Evolutionary conservation across 2,329 filamentous ascomycete species (phyloP).

Genomic region (Pestalotiopsis sp.): DNA sequence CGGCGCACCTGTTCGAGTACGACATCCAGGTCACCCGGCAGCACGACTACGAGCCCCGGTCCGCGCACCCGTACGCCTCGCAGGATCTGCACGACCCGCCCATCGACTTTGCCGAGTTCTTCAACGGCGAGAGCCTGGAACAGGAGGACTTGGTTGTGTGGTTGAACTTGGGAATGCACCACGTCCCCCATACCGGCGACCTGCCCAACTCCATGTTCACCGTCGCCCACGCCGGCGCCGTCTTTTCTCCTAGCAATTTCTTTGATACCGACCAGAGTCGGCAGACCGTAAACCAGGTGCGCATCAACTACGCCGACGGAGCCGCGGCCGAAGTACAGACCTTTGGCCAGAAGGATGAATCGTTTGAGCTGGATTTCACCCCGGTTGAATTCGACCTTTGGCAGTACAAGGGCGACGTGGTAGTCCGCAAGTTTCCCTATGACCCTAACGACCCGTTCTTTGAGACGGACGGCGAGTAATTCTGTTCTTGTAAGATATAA

Average conservation of each 20-base stretch:
- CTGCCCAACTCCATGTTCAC: slow-evolving; percentile 31
- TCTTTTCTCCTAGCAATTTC: slow-evolving; percentile 40
- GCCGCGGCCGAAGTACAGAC: not conserved
- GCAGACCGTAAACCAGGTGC: slow-evolving; percentile 2
- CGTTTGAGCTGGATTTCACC: not conserved
- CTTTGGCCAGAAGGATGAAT: not conserved
- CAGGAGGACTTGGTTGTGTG: slow-evolving; percentile 45
- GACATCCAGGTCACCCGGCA: slow-evolving; percentile 42
- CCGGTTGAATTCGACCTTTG: not conserved
- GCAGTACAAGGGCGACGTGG: slow-evolving; percentile 1
- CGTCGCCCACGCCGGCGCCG: slow-evolving; percentile 27
- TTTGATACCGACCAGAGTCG: not conserved
- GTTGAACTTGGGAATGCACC: slow-evolving; percentile 54
- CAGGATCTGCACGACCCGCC: slow-evolving; percentile 33
- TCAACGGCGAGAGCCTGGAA: slow-evolving; percentile 43
- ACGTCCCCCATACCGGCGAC: slow-evolving; percentile 43
- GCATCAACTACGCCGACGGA: not conserved
- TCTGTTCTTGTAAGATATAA: slow-evolving; percentile 29
- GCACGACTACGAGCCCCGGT: slow-evolving; percentile 44
- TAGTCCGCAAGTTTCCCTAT: not conserved
- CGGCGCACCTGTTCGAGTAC: slow-evolving; percentile 34
- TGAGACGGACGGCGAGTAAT: not conserved
- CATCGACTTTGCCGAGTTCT: slow-evolving; percentile 44
- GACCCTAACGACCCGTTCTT: not conserved
- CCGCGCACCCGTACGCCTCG: slow-evolving; percentile 29